A percentile compares a stretch with the other conserved stretches of the same genome.
These are phyloP conservation scores for Hemileccinum rubropunctum DNA, from an alignment of 768 basidiomycete species.

Conservation along the genomic window DNA sequence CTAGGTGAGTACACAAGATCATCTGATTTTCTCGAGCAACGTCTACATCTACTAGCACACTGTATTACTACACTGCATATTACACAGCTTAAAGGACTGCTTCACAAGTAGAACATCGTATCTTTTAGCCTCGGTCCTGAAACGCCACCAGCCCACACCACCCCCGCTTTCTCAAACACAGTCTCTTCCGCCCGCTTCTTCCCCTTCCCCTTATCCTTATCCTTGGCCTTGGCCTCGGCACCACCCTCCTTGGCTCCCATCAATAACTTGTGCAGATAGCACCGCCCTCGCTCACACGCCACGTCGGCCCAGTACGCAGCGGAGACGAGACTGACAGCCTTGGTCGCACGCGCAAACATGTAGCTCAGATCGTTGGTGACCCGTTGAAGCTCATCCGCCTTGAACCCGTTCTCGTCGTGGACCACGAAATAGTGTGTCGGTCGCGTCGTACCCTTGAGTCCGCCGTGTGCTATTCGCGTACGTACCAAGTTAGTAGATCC, in stretches of 20 bases:
- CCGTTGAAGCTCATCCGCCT: constrained; percentile 47
- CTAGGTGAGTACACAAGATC: no score
- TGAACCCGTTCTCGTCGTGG: constrained; percentile 50
- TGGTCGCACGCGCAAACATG: constrained; percentile 59
- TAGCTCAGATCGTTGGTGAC: constrained; percentile 53
- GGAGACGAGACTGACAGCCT: constrained; percentile 37
- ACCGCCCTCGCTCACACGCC: constrained; percentile 52
- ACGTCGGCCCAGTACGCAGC: constrained; percentile 43
- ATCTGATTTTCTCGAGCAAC: no score
- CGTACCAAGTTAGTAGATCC: background rate
- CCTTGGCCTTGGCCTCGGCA: constrained; percentile 21
- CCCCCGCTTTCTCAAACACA: constrained; percentile 48
- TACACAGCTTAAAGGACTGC: no score
- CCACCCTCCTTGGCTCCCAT: constrained; percentile 23
- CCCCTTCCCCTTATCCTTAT: constrained; percentile 22
- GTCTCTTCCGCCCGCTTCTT: constrained; percentile 42
- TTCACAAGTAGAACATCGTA: constrained; percentile 70
- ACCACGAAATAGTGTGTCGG: constrained; percentile 57
- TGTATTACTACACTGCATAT: no score
- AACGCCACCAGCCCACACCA: constrained; percentile 59
- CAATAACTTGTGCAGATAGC: constrained; percentile 47
- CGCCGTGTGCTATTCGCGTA: constrained; percentile 33
- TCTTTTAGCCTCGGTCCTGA: constrained; percentile 47
- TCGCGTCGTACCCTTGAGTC: constrained; percentile 43
- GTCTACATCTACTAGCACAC: no score